Evolutionary conservation across 1,284 basidiomycete genomes (phyloP), one percentile per base, ranked within the genome.

Genomic region (Ceratobasidium sp.): DNA sequence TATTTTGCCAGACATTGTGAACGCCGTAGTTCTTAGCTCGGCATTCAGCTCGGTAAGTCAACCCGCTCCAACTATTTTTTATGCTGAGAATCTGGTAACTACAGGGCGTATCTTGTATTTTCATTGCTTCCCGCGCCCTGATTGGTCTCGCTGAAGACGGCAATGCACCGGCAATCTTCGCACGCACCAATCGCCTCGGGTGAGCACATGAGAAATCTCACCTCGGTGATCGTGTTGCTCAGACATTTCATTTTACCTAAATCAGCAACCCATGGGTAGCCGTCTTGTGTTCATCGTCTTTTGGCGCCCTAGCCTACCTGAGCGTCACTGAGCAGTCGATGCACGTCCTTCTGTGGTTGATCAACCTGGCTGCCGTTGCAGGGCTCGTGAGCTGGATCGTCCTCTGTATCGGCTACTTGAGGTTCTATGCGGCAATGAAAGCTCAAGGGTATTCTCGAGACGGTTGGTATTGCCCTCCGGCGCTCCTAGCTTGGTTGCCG

Each of bases 1-100:
- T 37, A 75, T 79, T 13, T 77, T 83, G 11, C 81, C 81, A 1
- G 77, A 76, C 16, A 78, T 82, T 58, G 81, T 85, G 79, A 81
- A 80, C 63, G 81, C 78, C 2, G 77, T 77, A 24, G 75, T 82
- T 22, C 62, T 82, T 49, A 79, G 81, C 59, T 80, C 80, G 37
- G 81, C 82, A 34, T 77, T 83, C 53, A 82, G 81, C 1, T 81
- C 80, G 19, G 83, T 74, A 48, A 74, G 62, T 54, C 58, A 27
- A 37, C 9, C 27, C 69, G 34, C 13, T 37, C 59, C 24, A 24
- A 43, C 16, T 9, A 14, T 48, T 7, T 22, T 14, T 41, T 5
- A 16, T 27, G 14, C 31, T 63, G 31, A 48, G 41, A 9, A 34
- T 74, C 61, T n/a, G 31, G 43, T 48, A n/a, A 29, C 7, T 13